Evolutionary conservation across 2,329 filamentous ascomycete species (phyloP), one percentile per base, ranked within the genome.

Genomic region (Hirsutella thompsonii): DNA sequence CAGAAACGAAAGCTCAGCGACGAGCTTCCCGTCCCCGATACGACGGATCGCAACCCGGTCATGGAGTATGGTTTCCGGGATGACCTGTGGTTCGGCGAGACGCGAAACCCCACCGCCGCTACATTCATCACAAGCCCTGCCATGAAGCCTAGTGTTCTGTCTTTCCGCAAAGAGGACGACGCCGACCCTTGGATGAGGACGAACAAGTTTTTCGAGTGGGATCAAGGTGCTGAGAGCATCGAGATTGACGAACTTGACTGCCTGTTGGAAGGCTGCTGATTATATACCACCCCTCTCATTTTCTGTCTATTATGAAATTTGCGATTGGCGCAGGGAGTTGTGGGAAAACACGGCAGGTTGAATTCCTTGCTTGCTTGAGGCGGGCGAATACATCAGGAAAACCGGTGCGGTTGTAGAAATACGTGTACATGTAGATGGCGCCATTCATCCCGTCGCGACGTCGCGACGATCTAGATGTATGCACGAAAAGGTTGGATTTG

Each of bases 191-290:
- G 66, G 48, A 49, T 68, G 42, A 67, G 63, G 45, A 49, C 67
- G 20, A 60, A 52, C 47, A 59, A 58, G 42, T 43, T 63, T n/a
- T 55, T 61, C 38, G 61, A 77, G 50, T 75, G 76, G 63, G 81
- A 83, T 54, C 72, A 72, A 56, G 87, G 80, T 56, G 88, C 89
- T 1, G 92, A 96, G 66, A 83, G 79, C 48, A 81, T 96, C 51
- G 88, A 93, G 59, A 76, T 96, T 38, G 87, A 94, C 37, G 92
- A 98, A 68, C 78, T 96, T 20, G 90, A 96, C 55, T 79, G 83
- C 52, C 74, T 95, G 58, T 76, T 95, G 53, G 81, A 84, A 55
- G 80, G 76, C 50, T 86, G 79, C 59, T 87, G 64, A 71, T 41
- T 44, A 14, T 44, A 14, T 1, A 18, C 20, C 13, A 18, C 8